Conservation (phyloP, 352 stramenopile genomes). For the Phytophthora rubi region DNA sequence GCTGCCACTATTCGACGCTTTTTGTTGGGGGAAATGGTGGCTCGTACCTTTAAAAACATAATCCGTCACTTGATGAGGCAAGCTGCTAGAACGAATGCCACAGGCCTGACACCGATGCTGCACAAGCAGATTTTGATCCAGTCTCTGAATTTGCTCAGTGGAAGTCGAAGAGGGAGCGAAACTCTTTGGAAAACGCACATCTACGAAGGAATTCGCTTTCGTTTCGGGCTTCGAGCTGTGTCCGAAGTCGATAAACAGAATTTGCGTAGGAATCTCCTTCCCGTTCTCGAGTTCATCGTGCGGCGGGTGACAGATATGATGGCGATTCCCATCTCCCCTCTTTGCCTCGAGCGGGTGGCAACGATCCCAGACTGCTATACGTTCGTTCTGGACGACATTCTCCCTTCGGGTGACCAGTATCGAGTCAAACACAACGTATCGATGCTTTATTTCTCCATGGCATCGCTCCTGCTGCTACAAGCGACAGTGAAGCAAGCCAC, state of each 20-base stretch:
- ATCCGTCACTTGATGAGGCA: conserved; percentile 77
- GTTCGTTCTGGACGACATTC: conserved; percentile 84
- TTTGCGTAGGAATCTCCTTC: conserved; percentile 60
- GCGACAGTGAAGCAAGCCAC: conserved; percentile 78
- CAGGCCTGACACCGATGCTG: conserved; percentile 49
- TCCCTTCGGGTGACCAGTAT: conserved; percentile 36
- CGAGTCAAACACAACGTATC: conserved; percentile 87
- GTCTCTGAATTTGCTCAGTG: conserved; percentile 75
- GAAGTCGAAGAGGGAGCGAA: conserved; percentile 62
- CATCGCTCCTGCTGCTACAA: conserved; percentile 80
- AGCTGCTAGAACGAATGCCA: conserved; percentile 38
- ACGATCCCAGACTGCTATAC: conserved; percentile 67
- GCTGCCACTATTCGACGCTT: conserved; percentile 59
- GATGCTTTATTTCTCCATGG: conserved; percentile 89
- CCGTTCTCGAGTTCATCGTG: conserved; percentile 62
- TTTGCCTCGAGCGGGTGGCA: conserved; percentile 53
- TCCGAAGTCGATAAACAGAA: conserved; percentile 85
- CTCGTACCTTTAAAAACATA: conserved; percentile 89
- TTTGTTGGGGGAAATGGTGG: conserved; percentile 89
- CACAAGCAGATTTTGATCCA: conserved; percentile 61
- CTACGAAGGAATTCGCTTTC: conserved; percentile 72
- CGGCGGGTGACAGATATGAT: conserved; percentile 57
- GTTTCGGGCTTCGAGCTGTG: conserved; percentile 73
- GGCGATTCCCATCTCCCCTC: conserved; percentile 50
- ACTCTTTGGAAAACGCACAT: conserved; percentile 76